Evolutionary conservation across 805 yeast species (phyloP), one percentile per base, ranked within the genome.

Genomic region (Hanseniaspora occidentalis): DNA sequence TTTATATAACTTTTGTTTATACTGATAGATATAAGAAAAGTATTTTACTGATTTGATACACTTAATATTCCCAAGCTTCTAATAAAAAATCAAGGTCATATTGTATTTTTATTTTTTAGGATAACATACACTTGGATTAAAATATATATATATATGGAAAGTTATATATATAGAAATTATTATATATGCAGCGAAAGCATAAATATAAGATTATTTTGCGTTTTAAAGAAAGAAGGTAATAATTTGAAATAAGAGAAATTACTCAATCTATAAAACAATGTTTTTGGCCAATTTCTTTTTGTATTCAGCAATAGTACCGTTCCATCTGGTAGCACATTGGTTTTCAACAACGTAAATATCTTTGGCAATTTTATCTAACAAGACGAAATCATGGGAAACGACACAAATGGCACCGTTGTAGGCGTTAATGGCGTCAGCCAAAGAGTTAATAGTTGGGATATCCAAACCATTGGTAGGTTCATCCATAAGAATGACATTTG

Each of bases 401-500:
- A 92, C 95, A 50, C 86, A 94, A 41, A 89, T 96, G 74, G 98
- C 98, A 68, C 98, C 98, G 60, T 79, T 83, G 73, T 84, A 92
- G 24, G 76, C 81, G 50, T 86, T 79, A 61, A 92, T 89, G 49
- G 98, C 98, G 43, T 82, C 94, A 40, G 96, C 98, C 56, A 92
- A 72, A 35, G 98, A 92, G 67, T 92, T 98, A 60, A 92, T 92
- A 39, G 98, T 88, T 57, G 96, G 86, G 55, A 92, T 89, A 72
- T 92, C 98, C 66, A 92, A 73, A 74, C 97, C 97, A 75, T 92
- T 92, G 51, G 98, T 92, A 76, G 98, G 98, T 79, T 92, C 98
- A 72, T 92, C 98, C 67, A 92, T 72, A 60, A 92, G 70, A 55
- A 92, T 71, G 64, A 92, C 84, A 67, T 92, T 92, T 57, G 98